A percentile compares a stretch with the other conserved stretches of the same genome.
Conservation (phyloP, 192 early-diverging fungal species). For the Backusella psychrophila region DNA sequence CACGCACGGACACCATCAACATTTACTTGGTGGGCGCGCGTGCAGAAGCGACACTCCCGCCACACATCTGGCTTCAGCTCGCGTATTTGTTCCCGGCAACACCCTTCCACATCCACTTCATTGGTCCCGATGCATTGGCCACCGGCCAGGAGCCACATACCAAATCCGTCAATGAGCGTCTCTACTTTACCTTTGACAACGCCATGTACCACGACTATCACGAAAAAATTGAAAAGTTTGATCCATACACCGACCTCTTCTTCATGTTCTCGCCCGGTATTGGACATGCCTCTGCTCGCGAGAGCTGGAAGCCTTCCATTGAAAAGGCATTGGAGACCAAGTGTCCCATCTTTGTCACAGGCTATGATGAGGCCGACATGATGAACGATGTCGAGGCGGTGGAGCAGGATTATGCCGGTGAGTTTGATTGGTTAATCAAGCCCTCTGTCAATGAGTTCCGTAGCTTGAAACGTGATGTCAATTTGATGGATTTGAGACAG, state of each 20-base stretch:
- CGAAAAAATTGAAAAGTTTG: conserved; percentile 58
- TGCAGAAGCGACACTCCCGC: conserved; percentile 73
- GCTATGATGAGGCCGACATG: conserved; percentile 72
- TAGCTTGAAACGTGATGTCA: conserved; percentile 72
- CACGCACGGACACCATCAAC: conserved; percentile 59
- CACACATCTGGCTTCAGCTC: conserved; percentile 71
- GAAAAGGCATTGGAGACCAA: conserved; percentile 70
- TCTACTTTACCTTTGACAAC: conserved; percentile 69
- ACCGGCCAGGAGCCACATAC: conserved; percentile 38
- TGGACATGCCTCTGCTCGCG: conserved; percentile 56
- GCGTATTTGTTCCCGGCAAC: conserved; percentile 69
- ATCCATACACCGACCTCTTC: conserved; percentile 76
- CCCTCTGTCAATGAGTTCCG: conserved; percentile 66
- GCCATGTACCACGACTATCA: conserved; percentile 64
- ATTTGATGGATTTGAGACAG: conserved; percentile 68
- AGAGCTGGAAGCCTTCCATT: conserved; percentile 65
- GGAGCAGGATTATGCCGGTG: conserved; percentile 51
- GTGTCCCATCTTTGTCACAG: conserved; percentile 76
- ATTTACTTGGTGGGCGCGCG: conserved; percentile 71
- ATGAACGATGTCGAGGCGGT: conserved; percentile 55
- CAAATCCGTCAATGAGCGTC: conserved; percentile 51
- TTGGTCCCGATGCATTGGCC: conserved; percentile 72
- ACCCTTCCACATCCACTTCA: conserved; percentile 76
- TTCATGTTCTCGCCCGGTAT: conserved; percentile 80
- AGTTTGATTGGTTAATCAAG: conserved; percentile 74